Base-by-base conservation (phyloP, 2,329 filamentous ascomycete species). In the Fusarium hainanense region DNA sequence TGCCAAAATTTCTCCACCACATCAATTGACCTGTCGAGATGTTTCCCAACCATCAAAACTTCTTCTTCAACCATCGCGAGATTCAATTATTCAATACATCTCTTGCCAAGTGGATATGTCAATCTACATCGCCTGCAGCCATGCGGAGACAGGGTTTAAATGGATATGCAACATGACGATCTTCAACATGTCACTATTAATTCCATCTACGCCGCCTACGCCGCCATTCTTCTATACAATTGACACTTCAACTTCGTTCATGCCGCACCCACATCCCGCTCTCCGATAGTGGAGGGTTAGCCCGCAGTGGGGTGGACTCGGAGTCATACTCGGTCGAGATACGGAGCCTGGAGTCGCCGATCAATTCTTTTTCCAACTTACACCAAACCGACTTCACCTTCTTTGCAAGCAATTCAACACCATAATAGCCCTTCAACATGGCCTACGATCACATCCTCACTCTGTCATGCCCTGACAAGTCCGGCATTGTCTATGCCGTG, bases 401-500 rank as follows among this genome's bases (percentile, higher is more conserved):
- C 9, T 21, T 28, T n/a, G 18, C n/a, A 21, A 50, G 16, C 43
- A 13, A 27, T 41, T 59, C 54, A 52, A 61, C 55, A 32, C 25
- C 18, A 6, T 9, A 11, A 46, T 32, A 44, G 37, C 58, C 48
- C 57, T 70, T 66, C 75, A 77, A 75, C 72, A 82, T 83, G 81
- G 77, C 81, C 63, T 69, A 85, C 73, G 88, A 90, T 78, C 88
- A 92, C 81, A 90, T 93, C 78, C 88, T 96, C 73, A 95, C 92
- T 28, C 86, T 96, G 68, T 93, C 92, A 56, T 95, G 93, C 82
- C 92, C 93, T 55, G 93, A 96, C 83, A 91, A 92, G 82, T 88
- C 92, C 27, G 93, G 93, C 78, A 95, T 96, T 77, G 91, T 96
- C 68, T 92, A 95, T 80, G 91, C 92, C 58, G 92, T 96, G 71